Percentiles rank a stretch among this genome's conserved stretches.
Evolutionary conservation across 441 rosid genomes (phyloP).

Genomic region (Populus hybrid): DNA sequence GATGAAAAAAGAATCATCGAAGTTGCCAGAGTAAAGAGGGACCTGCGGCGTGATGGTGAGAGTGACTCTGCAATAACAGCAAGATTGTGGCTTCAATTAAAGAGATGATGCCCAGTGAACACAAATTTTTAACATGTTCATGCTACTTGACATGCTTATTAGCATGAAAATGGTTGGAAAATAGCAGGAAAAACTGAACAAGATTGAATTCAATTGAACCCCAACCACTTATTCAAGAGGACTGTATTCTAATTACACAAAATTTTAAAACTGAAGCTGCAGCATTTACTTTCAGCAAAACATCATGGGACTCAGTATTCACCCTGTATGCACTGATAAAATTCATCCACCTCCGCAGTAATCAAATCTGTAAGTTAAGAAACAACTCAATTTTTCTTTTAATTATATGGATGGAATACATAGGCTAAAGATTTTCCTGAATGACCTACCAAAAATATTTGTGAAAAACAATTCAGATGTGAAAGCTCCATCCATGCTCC

Average conservation of each 20-base stretch:
- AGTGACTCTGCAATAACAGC: conserved; percentile 56
- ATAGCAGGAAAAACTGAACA: neutral
- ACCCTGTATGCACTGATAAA: neutral
- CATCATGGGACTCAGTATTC: neutral
- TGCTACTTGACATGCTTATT: neutral
- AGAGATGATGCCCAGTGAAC: conserved; percentile 2
- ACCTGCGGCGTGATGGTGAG: conserved; percentile 75
- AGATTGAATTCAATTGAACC: neutral
- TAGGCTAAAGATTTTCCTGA: neutral
- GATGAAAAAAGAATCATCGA: conserved; percentile 91
- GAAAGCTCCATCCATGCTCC: neutral
- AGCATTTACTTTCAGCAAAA: neutral
- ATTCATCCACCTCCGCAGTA: neutral
- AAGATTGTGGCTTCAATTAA: conserved; percentile 10
- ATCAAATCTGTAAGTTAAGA: neutral
- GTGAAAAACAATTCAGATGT: neutral
- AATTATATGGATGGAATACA: neutral
- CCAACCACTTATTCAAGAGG: neutral
- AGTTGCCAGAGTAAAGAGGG: conserved; percentile 77
- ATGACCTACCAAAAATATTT: neutral
- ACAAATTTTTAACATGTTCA: neutral
- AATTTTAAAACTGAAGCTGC: neutral
- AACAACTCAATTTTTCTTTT: neutral
- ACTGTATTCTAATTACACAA: neutral
- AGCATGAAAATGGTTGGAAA: neutral